Base-by-base conservation (phyloP, 805 yeast genomes). In the Candida glaebosa region DNA sequence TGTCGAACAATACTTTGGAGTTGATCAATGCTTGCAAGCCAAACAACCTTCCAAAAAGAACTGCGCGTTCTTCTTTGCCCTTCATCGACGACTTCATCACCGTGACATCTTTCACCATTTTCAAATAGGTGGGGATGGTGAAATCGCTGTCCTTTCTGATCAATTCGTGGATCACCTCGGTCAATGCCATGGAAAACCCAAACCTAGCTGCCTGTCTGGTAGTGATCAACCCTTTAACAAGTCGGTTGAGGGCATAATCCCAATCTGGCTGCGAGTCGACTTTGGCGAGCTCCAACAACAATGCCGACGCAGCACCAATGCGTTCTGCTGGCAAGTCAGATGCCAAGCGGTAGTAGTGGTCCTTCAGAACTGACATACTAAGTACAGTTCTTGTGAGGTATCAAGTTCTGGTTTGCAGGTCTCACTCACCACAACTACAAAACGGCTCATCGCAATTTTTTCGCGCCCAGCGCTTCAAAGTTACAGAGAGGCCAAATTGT, bases 131-230 rank as follows among this genome's bases (percentile, higher is more conserved):
- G 2, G 45, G 67, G 51, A 57, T 66, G 26, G 64, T 63, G 58
- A 50, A 71, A 38, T 47, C 53, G 17, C 58, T 53, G 1, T 56
- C 55, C 7, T 60, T 60, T 22, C 56, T 39, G 18, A 73, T 54
- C 9, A 67, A 55, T 33, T 61, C 65, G 5, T 61, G 51, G 5
- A 75, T 54, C 1, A 84, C 63, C 58, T 91, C 97, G 0, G 90
- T 79, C 34, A 91, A 64, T 34, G 96, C 91, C 74, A 87, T 78
- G 2, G 96, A 86, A 55, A 84, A 91, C 3, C 98, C 98, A 20
- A 87, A 63, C 42, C 97, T 71, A 1, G 96, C 93, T 37, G 88
- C 75, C 18, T 85, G 95, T 53, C 93, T 77, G 12, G 89, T 76
- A 4, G 96, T 84, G 3, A 88, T 71, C 24, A 91, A 66, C 39